Percentiles rank a stretch among this genome's conserved stretches.
Conservation (phyloP, 306 rosid genomes). For the Cicer pinnatifidum region DNA sequence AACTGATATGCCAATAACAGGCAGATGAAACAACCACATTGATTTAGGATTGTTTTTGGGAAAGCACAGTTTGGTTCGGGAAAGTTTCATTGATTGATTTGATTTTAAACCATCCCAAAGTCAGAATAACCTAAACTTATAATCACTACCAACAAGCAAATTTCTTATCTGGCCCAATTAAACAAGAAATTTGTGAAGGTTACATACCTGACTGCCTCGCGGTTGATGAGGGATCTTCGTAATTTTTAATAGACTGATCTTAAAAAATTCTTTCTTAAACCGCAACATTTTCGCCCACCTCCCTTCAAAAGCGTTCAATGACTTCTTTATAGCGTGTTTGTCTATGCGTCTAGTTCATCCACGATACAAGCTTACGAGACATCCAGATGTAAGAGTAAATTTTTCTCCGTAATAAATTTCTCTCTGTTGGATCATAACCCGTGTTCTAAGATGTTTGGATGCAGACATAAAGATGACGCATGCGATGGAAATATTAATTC, state of each 20-base stretch:
- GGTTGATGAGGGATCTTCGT: not conserved
- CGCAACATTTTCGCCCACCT: not conserved
- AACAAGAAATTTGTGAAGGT: constrained; percentile 3
- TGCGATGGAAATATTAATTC: not conserved
- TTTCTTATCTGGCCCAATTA: not conserved
- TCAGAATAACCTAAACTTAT: constrained; percentile 18
- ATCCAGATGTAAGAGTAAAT: not conserved
- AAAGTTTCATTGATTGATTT: constrained; percentile 10
- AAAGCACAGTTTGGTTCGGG: not conserved
- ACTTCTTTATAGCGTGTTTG: not conserved
- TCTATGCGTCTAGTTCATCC: not conserved
- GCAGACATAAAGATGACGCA: not conserved
- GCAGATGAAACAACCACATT: not conserved
- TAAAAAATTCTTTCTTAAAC: not conserved
- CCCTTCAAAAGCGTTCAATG: too few relatives aligned
- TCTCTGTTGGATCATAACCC: not conserved
- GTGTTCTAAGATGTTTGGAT: not conserved
- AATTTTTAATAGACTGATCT: not conserved
- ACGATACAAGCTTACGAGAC: not conserved
- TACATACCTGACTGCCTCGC: constrained; percentile 8
- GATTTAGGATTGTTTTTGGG: not conserved
- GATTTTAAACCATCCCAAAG: constrained; percentile 7
- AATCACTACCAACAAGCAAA: not conserved
- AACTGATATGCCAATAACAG: not conserved
- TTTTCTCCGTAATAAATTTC: not conserved